These are phyloP conservation scores for Tulasnella sp. DNA, from an alignment of 768 basidiomycete species.

Conservation along the genomic window DNA sequence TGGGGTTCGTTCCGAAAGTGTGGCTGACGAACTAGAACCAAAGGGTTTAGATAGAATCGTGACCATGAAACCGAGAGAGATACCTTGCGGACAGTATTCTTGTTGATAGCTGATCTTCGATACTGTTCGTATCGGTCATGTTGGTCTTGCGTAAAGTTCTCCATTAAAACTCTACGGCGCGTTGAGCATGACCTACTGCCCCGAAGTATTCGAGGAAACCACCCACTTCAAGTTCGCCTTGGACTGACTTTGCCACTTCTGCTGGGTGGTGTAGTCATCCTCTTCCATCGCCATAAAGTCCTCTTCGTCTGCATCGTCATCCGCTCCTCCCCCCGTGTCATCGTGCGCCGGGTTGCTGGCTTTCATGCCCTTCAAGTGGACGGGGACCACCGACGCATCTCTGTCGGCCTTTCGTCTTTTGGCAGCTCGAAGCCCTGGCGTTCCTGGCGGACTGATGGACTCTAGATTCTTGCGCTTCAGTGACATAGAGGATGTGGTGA, in stretches of 20 bases:
- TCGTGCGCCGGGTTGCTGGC: conserved; percentile 34
- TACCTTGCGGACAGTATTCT: conserved; percentile 75
- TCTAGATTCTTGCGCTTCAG: conserved; percentile 10
- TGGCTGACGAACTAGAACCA: conserved; percentile 68
- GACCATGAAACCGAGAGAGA: conserved; percentile 20
- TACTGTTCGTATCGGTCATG: conserved; percentile 88
- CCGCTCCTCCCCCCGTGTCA: conserved; percentile 48
- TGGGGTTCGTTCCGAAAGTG: conserved; percentile 69
- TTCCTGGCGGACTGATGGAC: conserved; percentile 8
- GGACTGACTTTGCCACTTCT: conserved; percentile 78
- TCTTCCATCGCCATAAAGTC: conserved; percentile 56
- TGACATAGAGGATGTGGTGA: background rate
- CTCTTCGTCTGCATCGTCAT: conserved; percentile 51
- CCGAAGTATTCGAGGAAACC: background rate
- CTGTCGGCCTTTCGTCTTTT: conserved; percentile 14
- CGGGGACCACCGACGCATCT: conserved; percentile 4
- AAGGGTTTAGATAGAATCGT: background rate
- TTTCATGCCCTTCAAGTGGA: conserved; percentile 19
- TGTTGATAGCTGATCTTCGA: conserved; percentile 71
- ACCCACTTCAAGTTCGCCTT: conserved; percentile 77
- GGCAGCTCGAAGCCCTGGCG: background rate
- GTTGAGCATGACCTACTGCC: background rate
- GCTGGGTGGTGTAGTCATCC: conserved; percentile 77
- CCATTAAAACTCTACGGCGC: conserved; percentile 73
- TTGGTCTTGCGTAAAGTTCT: conserved; percentile 74